These are phyloP conservation scores for Colletotrichum sp. DNA, from an alignment of 2,329 filamentous ascomycete genomes.

Conservation along the genomic window DNA sequence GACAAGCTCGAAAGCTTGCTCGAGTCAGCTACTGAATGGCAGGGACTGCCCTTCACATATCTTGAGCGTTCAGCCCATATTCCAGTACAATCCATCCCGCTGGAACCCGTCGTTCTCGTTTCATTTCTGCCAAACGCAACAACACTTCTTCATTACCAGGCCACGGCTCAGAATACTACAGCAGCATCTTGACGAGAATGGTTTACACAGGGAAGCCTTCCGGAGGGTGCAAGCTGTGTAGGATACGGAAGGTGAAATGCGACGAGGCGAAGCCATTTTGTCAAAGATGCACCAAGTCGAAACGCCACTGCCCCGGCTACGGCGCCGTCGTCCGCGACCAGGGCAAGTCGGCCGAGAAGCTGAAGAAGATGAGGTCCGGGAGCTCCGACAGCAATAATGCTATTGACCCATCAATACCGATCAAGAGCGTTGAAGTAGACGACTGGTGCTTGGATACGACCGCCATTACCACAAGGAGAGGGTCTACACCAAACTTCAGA, in stretches of 20 bases:
- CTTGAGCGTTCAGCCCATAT: neutral
- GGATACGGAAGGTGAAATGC: slow-evolving; percentile 61
- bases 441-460: neutral
- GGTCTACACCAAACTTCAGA: neutral
- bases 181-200: slow-evolving; percentile 6
- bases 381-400: neutral
- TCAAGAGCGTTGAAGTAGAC: neutral
- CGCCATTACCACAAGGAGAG: neutral
- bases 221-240: slow-evolving; percentile 32
- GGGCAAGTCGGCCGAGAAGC: slow-evolving; percentile 20
- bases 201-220: slow-evolving; percentile 28
- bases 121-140: neutral
- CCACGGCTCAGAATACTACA: neutral
- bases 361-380: neutral
- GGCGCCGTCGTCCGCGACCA: slow-evolving; percentile 26
- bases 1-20: slow-evolving; percentile 1
- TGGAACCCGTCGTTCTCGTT: neutral
- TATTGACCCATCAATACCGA: neutral
- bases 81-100: neutral
- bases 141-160: neutral
- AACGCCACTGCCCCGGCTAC: slow-evolving; percentile 26
- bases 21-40: neutral
- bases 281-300: slow-evolving; percentile 50
- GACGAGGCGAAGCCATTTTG: slow-evolving; percentile 59
- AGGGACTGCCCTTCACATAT: neutral